These are phyloP conservation scores for Xerophyta viscosa DNA, from an alignment of 106 monocot genomes.

Conservation along the genomic window DNA sequence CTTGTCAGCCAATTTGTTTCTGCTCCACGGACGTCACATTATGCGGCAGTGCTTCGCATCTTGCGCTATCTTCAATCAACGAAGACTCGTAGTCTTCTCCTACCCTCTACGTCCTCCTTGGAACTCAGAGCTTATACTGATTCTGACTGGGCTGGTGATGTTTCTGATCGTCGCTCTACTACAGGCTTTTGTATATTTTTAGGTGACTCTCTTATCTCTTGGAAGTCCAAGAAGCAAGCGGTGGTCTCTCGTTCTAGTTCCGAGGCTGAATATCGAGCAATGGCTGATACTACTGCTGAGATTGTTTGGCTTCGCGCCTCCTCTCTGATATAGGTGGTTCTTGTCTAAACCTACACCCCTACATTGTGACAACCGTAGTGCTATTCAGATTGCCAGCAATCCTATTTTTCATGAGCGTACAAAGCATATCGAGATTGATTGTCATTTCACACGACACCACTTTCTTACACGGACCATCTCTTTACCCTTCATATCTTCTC, in stretches of 20 bases:
- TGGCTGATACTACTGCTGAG: neutral
- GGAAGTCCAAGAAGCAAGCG: neutral
- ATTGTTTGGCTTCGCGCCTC: neutral
- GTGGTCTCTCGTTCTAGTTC: neutral
- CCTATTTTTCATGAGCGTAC: too few species aligned
- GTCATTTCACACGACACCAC: neutral
- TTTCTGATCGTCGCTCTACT: constrained; percentile 1
- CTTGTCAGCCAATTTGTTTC: constrained; percentile 1
- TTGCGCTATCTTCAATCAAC: neutral
- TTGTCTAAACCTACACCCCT: neutral
- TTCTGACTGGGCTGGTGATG: constrained; percentile 2
- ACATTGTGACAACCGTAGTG: neutral
- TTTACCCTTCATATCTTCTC: neutral
- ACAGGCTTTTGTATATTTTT: neutral
- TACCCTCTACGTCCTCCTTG: neutral
- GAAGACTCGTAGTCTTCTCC: neutral
- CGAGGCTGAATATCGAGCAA: neutral
- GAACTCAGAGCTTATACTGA: neutral
- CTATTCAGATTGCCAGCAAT: too few species aligned
- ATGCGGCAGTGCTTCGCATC: neutral
- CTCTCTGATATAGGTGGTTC: neutral
- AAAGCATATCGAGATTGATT: neutral
- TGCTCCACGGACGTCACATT: neutral
- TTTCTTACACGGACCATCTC: neutral
- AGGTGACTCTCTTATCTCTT: neutral